These are phyloP conservation scores for Thecaphora thlaspeos DNA, from an alignment of 1,284 basidiomycete species.

Conservation along the genomic window DNA sequence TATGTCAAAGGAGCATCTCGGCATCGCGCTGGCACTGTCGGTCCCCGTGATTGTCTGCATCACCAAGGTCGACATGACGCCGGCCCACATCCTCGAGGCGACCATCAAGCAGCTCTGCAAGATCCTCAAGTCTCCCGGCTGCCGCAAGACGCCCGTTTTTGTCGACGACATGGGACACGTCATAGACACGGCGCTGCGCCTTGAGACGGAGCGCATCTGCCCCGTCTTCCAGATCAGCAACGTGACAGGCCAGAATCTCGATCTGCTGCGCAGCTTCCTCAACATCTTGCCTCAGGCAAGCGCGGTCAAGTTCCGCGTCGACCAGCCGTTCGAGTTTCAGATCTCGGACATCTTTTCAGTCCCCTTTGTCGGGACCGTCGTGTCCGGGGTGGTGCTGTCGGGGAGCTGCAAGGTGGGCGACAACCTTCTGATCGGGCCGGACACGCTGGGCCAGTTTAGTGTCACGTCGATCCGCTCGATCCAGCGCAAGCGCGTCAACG, in stretches of 20 bases:
- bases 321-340: constrained; percentile 78
- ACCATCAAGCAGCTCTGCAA: constrained; percentile 90
- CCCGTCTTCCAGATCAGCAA: constrained; percentile 93
- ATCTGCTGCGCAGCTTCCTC: constrained; percentile 62
- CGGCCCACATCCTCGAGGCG: constrained; percentile 81
- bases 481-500: constrained; percentile 85
- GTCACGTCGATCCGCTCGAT: constrained; percentile 83
- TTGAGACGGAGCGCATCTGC: constrained; percentile 66
- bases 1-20: constrained; percentile 91
- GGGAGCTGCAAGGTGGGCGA: constrained; percentile 62
- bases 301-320: constrained; percentile 48
- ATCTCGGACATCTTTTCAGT: constrained; percentile 65
- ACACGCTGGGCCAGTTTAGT: constrained; percentile 85
- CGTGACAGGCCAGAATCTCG: constrained; percentile 88
- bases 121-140: constrained; percentile 89
- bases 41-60: constrained; percentile 92
- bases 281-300: constrained; percentile 55
- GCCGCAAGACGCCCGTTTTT: constrained; percentile 60
- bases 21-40: constrained; percentile 87
- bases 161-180: constrained; percentile 38
- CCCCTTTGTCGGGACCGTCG: constrained; percentile 91
- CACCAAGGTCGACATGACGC: constrained; percentile 99
- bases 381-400: constrained; percentile 77
- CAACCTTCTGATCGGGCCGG: constrained; percentile 81
- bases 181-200: constrained; percentile 44